A percentile compares a stretch with the other conserved stretches of the same genome.
Conservation (phyloP, 176 grass and related monocot species). For the Cenchrus fungigraminus region DNA sequence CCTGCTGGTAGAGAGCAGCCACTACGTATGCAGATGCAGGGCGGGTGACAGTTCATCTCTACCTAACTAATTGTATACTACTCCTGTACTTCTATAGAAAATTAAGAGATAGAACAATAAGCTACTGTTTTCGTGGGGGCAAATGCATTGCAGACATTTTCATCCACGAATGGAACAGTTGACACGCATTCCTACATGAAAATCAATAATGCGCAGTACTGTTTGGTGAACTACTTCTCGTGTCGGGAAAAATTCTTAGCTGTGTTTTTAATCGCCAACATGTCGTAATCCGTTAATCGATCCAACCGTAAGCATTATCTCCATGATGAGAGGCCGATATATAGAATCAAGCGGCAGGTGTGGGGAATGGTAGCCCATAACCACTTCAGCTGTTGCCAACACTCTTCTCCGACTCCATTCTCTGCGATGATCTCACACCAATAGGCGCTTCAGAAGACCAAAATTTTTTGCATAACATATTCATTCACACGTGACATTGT, state of each 20-base stretch:
- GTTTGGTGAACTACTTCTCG: conserved; percentile 9
- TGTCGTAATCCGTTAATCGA: not conserved
- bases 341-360: conserved; percentile 14
- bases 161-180: not conserved
- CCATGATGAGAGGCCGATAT: not conserved
- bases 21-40: conserved; percentile 18
- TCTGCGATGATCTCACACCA: not conserved
- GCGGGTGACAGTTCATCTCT: conserved; percentile 35
- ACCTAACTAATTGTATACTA: conserved; percentile 26
- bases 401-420: not conserved
- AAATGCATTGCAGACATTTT: not conserved
- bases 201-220: not conserved
- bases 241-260: not conserved
- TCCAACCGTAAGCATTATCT: not conserved
- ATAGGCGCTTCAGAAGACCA: not conserved
- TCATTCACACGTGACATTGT: not conserved
- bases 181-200: not conserved
- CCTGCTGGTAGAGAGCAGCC: conserved; percentile 39
- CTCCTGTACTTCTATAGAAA: not conserved
- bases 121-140: not conserved
- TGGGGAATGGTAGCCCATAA: conserved; percentile 4
- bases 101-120: not conserved
- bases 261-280: not conserved
- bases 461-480: not conserved
- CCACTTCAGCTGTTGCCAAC: not conserved